phyloP scores from a whole-genome alignment of 2,329 filamentous ascomycete genomes.

The Rhinocladiella similis region DNA sequence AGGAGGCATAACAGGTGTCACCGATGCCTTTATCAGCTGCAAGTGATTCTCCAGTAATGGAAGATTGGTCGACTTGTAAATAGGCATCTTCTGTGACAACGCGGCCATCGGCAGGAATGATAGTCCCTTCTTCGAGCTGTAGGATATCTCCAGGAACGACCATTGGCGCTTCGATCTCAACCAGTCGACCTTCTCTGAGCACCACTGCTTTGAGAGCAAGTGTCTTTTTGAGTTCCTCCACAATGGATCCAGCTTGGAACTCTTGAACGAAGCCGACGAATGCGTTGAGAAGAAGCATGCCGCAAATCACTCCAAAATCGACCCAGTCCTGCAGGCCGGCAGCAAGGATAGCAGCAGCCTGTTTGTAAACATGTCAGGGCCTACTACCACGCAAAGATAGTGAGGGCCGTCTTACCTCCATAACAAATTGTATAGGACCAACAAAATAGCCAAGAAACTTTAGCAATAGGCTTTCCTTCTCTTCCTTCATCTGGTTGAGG shows the following conservation, averaged over 20 bases:
- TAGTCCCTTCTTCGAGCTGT: constrained; percentile 86
- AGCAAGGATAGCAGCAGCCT: constrained; percentile 75
- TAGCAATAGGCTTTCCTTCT: constrained; percentile 79
- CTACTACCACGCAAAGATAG: neutral
- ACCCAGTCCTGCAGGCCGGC: constrained; percentile 87
- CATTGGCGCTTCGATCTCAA: constrained; percentile 78
- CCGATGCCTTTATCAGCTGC: constrained; percentile 84
- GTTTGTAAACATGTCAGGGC: constrained; percentile 21
- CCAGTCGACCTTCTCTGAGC: constrained; percentile 74
- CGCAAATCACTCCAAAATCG: constrained; percentile 90
- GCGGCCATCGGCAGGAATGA: constrained; percentile 84
- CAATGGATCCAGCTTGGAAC: constrained; percentile 85
- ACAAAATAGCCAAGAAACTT: constrained; percentile 84
- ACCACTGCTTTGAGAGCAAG: constrained; percentile 85
- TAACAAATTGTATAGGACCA: constrained; percentile 89
- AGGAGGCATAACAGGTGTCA: constrained; percentile 81
- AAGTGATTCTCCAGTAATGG: constrained; percentile 88
- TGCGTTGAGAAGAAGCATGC: constrained; percentile 79
- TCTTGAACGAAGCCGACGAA: constrained; percentile 85
- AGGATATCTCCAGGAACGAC: constrained; percentile 90
- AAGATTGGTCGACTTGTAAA: constrained; percentile 87
- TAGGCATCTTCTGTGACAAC: constrained; percentile 82
- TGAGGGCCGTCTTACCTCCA: constrained; percentile 66
- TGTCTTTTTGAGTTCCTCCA: constrained; percentile 88
- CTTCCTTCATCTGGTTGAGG: constrained; percentile 87